Evolutionary conservation across 495 filamentous ascomycete species (phyloP), one percentile per base, ranked within the genome.

Genomic region (Xylaria longipes): DNA sequence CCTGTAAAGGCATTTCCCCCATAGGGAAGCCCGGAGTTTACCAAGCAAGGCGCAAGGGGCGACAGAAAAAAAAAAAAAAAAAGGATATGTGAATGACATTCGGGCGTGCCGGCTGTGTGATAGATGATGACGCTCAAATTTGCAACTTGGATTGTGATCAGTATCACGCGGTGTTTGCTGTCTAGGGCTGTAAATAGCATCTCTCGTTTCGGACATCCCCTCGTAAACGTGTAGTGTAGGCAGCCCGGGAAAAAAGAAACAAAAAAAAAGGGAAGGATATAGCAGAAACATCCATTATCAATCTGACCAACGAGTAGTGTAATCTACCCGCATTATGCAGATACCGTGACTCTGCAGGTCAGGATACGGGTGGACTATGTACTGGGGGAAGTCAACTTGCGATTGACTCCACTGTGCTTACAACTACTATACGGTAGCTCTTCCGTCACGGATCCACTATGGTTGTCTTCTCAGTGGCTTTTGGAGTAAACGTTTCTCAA

Each of bases 81-180:
- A 29, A 17, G n/a, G n/a, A n/a, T n/a, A n/a, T n/a, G n/a, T 17
- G 41, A 48, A 65, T 22, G 29, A 52, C 29, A 37, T 22, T 50
- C 45, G 63, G 63, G 39, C 43, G 63, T 52, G 63, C 43, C 63
- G 63, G 63, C 31, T 66, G 63, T 39, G 63, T 52, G 63, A 50
- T 52, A 37, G 63, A 50, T 52, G 60, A 63, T 63, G 60, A 41
- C 60, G n/a, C 31, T 9, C 63, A 22, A 66, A n/a, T 66, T 37
- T 64, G 43, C 37, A 45, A 52, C 43, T 52, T 66, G 63, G 63
- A 39, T 66, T 48, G 41, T 46, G 62, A 66, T 52, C 45, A 45
- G 45, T 66, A 27, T 39, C 63, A 50, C 63, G 43, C 17, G 27
- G 6, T 65, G 25, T 25, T 52, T 37, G n/a, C 14, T 22, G 31